A percentile compares a stretch with the other conserved stretches of the same genome.
Conservation (phyloP, 2,329 filamentous ascomycete species). For the Epichloe elymi region DNA sequence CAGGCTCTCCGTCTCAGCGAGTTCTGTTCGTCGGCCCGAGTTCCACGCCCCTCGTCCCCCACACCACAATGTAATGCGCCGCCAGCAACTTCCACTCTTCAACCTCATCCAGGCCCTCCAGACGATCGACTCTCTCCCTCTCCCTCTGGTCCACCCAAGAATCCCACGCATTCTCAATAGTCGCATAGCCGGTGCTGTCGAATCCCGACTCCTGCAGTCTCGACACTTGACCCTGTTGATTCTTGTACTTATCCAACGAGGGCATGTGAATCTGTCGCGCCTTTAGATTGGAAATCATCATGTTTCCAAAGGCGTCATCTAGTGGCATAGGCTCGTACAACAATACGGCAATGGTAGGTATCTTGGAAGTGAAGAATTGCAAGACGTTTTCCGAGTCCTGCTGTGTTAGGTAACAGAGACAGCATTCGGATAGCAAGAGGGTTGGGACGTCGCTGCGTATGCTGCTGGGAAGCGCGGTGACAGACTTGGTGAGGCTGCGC, state of each 20-base stretch:
- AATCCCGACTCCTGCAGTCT: conserved; percentile 59
- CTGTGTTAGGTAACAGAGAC: conserved; percentile 73
- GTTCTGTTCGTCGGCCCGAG: neutral
- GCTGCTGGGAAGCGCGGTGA: conserved; percentile 3
- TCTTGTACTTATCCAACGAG: conserved; percentile 61
- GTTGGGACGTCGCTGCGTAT: conserved; percentile 54
- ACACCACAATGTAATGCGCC: conserved; percentile 78
- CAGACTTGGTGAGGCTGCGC: conserved; percentile 33
- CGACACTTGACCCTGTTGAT: conserved; percentile 52
- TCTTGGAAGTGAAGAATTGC: conserved; percentile 44
- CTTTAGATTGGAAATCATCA: conserved; percentile 85
- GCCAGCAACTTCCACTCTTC: conserved; percentile 88
- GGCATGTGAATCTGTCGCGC: conserved; percentile 73
- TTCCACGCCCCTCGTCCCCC: conserved; percentile 54
- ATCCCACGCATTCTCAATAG: conserved; percentile 54
- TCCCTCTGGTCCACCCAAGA: conserved; percentile 58
- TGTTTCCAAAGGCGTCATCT: conserved; percentile 73
- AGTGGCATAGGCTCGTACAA: conserved; percentile 85
- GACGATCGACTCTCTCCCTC: conserved; percentile 60
- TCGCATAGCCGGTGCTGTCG: conserved; percentile 25
- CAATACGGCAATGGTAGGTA: conserved; percentile 42
- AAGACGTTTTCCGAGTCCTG: conserved; percentile 51
- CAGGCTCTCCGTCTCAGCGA: too few relatives aligned
- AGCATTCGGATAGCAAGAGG: conserved; percentile 85
- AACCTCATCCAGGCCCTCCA: conserved; percentile 88